Evolutionary conservation across 225 moss, liverwort and hornwort genomes (phyloP).

Genomic region (Rhytidiadelphus loreus): DNA sequence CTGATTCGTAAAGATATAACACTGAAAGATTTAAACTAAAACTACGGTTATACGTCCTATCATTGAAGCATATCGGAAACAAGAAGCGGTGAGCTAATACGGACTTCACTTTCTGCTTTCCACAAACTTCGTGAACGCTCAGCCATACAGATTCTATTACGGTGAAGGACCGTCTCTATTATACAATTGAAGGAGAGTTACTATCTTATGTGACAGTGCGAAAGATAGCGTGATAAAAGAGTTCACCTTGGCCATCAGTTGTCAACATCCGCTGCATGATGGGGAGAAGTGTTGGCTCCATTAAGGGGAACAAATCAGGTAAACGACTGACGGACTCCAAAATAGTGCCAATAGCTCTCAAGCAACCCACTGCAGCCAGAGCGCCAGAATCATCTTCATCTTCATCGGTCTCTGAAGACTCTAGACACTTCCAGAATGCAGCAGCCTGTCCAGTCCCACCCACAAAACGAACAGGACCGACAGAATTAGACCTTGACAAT

Average conservation of each 20-base stretch:
- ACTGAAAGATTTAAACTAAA: neutral
- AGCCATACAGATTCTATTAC: neutral
- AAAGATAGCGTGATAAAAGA: neutral
- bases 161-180: neutral
- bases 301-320: conserved; percentile 83
- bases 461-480: neutral
- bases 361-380: conserved; percentile 93
- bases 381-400: conserved; percentile 98
- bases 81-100: neutral
- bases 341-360: conserved; percentile 94
- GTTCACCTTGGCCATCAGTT: conserved; percentile 91
- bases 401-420: conserved; percentile 92
- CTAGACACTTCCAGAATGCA: conserved; percentile 96
- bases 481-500: neutral
- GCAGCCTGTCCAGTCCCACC: conserved; percentile 56
- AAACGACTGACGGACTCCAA: conserved; percentile 92
- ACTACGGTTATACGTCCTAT: neutral
- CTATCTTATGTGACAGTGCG: neutral
- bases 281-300: conserved; percentile 90
- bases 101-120: neutral
- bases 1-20: neutral
- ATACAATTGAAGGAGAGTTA: neutral
- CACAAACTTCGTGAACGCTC: neutral
- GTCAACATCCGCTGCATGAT: conserved; percentile 99
- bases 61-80: neutral